Evolutionary conservation across 192 early-diverging fungal species (phyloP).

Genomic region (Coemansia sp.): DNA sequence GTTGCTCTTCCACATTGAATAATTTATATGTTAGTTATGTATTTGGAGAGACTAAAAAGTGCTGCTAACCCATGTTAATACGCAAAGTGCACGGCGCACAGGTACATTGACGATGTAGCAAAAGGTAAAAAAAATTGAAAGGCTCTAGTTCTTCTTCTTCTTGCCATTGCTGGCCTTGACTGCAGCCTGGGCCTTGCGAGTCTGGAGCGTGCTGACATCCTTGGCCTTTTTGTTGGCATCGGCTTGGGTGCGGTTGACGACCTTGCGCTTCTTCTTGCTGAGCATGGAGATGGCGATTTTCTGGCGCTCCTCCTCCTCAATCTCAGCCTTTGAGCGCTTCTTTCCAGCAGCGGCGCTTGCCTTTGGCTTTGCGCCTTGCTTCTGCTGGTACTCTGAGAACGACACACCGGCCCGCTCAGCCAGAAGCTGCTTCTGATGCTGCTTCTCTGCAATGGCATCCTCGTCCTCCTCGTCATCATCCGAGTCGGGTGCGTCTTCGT

Average conservation of each 20-base stretch:
- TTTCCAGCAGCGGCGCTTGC: background rate
- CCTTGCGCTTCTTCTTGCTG: slow-evolving; percentile 58
- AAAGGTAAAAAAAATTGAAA: background rate
- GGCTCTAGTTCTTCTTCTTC: background rate
- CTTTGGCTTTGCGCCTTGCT: slow-evolving; percentile 1
- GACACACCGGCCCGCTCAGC: slow-evolving; percentile 47
- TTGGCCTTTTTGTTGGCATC: slow-evolving; percentile 43
- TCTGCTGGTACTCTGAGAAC: slow-evolving; percentile 52
- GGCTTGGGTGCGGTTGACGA: slow-evolving; percentile 44
- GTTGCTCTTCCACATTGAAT: too few species aligned
- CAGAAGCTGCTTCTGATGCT: slow-evolving; percentile 48
- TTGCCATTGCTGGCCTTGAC: slow-evolving; percentile 17
- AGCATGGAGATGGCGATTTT: slow-evolving; percentile 57
- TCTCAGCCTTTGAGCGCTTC: slow-evolving; percentile 38
- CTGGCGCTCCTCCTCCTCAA: slow-evolving; percentile 56
- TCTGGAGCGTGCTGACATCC: slow-evolving; percentile 37
- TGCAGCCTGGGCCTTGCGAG: slow-evolving; percentile 36
- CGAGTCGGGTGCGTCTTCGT: slow-evolving; percentile 59
- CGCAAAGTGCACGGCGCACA: too few species aligned
- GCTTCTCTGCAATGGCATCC: slow-evolving; percentile 44
- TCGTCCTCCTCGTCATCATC: slow-evolving; percentile 57
- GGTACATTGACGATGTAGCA: too few species aligned
- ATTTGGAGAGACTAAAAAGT: too few species aligned
- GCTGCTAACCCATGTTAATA: too few species aligned
- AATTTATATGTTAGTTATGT: too few species aligned